Conservation (phyloP, 2,329 filamentous ascomycete genomes). For the Paramyrothecium sp. region DNA sequence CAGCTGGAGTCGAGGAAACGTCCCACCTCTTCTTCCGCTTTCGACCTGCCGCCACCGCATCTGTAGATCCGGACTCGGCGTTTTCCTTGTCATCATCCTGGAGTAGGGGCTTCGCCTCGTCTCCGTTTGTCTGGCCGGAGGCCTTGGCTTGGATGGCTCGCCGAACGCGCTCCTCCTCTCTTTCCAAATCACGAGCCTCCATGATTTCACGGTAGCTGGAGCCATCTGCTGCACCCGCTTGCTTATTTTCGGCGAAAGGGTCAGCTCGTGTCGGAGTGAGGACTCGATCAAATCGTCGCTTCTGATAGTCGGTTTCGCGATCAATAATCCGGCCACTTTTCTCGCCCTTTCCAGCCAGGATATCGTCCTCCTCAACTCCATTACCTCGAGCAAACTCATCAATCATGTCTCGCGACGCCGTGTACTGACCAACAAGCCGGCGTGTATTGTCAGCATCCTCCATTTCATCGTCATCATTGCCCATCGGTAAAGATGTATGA, state of each 20-base stretch:
- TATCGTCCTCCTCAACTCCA: constrained; percentile 89
- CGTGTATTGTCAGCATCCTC: constrained; percentile 70
- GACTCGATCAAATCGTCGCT: constrained; percentile 84
- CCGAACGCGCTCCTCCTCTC: constrained; percentile 86
- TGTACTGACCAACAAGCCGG: constrained; percentile 91
- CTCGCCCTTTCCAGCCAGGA: constrained; percentile 77
- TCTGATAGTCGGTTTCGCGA: constrained; percentile 96
- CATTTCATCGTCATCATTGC: constrained; percentile 77
- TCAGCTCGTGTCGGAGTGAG: constrained; percentile 85
- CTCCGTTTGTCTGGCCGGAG: constrained; percentile 58
- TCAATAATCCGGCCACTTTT: constrained; percentile 88
- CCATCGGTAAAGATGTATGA: constrained; percentile 80
- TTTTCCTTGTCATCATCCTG: constrained; percentile 73
- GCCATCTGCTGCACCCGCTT: constrained; percentile 65
- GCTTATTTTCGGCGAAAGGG: constrained; percentile 75
- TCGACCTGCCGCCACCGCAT: constrained; percentile 59
- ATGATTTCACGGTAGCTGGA: constrained; percentile 88
- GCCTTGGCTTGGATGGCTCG: constrained; percentile 75
- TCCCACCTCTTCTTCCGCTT: constrained; percentile 98
- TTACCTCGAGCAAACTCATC: constrained; percentile 86
- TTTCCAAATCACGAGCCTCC: constrained; percentile 85
- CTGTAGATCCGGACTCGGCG: constrained; percentile 65
- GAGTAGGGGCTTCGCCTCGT: constrained; percentile 73
- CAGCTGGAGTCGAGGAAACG: constrained; percentile 58
- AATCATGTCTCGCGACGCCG: constrained; percentile 85